Percentiles rank a stretch among this genome's conserved stretches.
phyloP scores from a whole-genome alignment of 192 early-diverging fungal species.

The Coemansia sp. region DNA sequence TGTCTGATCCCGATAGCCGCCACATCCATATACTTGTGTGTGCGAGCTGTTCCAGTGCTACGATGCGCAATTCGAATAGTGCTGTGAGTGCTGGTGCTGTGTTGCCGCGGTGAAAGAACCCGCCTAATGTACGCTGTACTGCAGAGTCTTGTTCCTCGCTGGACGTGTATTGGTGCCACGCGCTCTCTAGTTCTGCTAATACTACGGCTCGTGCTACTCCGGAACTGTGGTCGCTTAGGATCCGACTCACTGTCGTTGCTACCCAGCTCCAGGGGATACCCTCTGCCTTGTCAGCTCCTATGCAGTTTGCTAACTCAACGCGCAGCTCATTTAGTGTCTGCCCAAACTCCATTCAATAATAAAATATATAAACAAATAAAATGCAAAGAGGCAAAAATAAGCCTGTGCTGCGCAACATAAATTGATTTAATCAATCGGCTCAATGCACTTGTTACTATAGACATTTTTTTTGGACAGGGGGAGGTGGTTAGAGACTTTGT shows the following conservation, averaged over 20 bases:
- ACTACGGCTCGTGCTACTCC: slow-evolving; percentile 44
- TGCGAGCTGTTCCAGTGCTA: slow-evolving; percentile 20
- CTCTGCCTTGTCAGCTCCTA: slow-evolving; percentile 7
- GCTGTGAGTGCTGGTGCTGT: slow-evolving; percentile 20
- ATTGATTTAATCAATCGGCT: too few species aligned
- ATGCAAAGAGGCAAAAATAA: background rate
- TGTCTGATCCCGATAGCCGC: slow-evolving; percentile 31
- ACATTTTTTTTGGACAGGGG: too few species aligned
- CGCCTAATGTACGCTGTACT: slow-evolving; percentile 31
- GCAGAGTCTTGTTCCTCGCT: slow-evolving; percentile 25
- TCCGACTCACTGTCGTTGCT: slow-evolving; percentile 5
- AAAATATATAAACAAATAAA: slow-evolving; percentile 3
- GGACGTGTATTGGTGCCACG: slow-evolving; percentile 34
- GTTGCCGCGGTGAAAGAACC: slow-evolving; percentile 24
- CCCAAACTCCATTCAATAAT: slow-evolving; percentile 38
- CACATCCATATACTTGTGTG: slow-evolving; percentile 45
- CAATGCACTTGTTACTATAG: too few species aligned
- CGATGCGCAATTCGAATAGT: slow-evolving; percentile 29
- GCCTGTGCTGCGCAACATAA: slow-evolving; percentile 2
- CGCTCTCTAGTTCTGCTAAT: slow-evolving; percentile 39
- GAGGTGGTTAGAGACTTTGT: background rate
- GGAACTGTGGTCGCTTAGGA: slow-evolving; percentile 36
- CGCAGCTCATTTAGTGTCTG: slow-evolving; percentile 22
- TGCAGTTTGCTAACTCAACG: slow-evolving; percentile 25
- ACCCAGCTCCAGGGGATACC: slow-evolving; percentile 51